Evolutionary conservation across 2,329 filamentous ascomycete genomes (phyloP).

Genomic region (Ophiostoma tasmaniense): DNA sequence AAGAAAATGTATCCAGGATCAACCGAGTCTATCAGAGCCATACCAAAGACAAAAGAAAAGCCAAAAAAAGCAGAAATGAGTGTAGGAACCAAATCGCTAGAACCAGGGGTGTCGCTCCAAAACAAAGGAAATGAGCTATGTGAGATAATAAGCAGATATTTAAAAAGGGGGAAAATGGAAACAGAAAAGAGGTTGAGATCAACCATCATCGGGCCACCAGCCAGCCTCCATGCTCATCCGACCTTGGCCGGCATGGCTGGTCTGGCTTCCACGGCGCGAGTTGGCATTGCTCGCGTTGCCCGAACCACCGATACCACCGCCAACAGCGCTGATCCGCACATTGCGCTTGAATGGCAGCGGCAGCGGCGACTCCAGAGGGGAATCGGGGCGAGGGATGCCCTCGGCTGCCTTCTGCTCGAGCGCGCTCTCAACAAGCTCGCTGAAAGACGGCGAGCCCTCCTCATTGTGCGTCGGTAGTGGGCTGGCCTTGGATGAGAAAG

Average conservation of each 20-base stretch:
- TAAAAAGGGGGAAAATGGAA: background rate
- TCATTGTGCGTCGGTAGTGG: conserved; percentile 1
- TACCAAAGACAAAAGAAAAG: background rate
- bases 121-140: background rate
- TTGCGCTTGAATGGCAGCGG: conserved; percentile 26
- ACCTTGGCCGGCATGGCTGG: background rate
- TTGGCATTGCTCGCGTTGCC: background rate
- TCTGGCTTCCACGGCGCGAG: background rate
- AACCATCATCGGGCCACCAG: conserved; percentile 26
- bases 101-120: background rate
- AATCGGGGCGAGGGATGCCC: conserved; percentile 28
- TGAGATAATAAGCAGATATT: too few relatives aligned
- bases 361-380: conserved; percentile 23
- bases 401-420: conserved; percentile 1
- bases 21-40: conserved; percentile 3
- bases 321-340: conserved; percentile 31
- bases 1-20: background rate
- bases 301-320: conserved; percentile 14
- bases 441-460: background rate
- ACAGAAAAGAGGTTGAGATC: background rate
- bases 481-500: conserved; percentile 2
- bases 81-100: background rate
- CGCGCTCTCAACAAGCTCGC: background rate
- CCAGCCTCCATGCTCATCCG: conserved; percentile 23
- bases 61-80: background rate